Conservation (phyloP, 2,329 filamentous ascomycete species). For the Aspergillus melleus region DNA sequence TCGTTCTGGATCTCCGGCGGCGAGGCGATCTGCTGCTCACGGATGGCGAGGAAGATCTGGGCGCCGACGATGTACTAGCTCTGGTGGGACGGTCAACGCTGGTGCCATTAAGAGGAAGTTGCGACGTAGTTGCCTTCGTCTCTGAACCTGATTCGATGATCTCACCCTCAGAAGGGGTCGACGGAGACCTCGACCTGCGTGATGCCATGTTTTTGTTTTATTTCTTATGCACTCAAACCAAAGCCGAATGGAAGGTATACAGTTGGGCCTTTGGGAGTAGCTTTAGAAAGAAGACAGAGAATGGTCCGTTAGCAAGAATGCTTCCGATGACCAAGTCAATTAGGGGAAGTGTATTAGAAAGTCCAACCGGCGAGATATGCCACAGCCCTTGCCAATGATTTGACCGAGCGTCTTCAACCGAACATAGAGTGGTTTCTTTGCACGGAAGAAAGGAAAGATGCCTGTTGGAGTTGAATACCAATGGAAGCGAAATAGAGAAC, state of each 20-base stretch:
- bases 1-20: slow-evolving; percentile 49
- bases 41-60: slow-evolving; percentile 52
- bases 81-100: slow-evolving; percentile 92
- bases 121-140: slow-evolving; percentile 82
- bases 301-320: slow-evolving; percentile 39
- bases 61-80: slow-evolving; percentile 55
- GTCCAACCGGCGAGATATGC: slow-evolving; percentile 44
- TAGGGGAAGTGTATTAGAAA: slow-evolving; percentile 37
- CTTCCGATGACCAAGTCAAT: slow-evolving; percentile 26
- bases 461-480: not conserved
- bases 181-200: slow-evolving; percentile 49
- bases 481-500: not conserved
- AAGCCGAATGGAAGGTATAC: not conserved
- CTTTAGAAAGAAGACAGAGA: slow-evolving; percentile 23
- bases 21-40: slow-evolving; percentile 54
- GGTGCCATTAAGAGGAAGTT: slow-evolving; percentile 71
- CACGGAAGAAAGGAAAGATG: not conserved
- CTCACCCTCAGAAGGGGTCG: slow-evolving; percentile 83
- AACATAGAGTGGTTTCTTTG: slow-evolving; percentile 9
- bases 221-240: not conserved
- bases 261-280: slow-evolving; percentile 23
- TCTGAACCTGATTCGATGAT: slow-evolving; percentile 73
- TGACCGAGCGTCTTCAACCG: slow-evolving; percentile 18
- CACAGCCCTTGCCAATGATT: slow-evolving; percentile 24
- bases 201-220: slow-evolving; percentile 45